Conservation (phyloP, 176 grass and related monocot genomes). For the Poa pratensis region DNA sequence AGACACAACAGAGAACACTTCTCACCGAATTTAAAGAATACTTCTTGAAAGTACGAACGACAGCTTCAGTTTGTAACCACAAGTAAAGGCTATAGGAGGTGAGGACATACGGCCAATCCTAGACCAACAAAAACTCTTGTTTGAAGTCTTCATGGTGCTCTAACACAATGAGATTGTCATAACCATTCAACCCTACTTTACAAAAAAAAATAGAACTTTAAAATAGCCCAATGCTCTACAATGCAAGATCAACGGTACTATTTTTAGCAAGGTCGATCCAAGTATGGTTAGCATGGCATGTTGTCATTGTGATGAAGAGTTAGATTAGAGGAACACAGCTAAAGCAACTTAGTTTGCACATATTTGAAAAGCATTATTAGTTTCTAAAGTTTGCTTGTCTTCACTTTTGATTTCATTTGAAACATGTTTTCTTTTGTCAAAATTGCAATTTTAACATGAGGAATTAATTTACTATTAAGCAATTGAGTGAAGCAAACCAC, state of each 20-base stretch:
- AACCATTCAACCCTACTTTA: neutral
- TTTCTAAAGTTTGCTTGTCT: conserved; percentile 4
- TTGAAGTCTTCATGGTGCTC: neutral
- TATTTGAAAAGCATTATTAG: neutral
- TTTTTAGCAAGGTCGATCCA: conserved; percentile 3
- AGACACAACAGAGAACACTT: neutral
- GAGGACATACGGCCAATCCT: neutral
- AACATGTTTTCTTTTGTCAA: neutral
- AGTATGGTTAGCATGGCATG: conserved; percentile 25
- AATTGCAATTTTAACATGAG: neutral
- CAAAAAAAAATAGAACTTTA: neutral
- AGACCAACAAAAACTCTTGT: neutral
- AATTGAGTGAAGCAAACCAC: no score
- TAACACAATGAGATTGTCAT: neutral
- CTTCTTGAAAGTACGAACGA: conserved; percentile 8
- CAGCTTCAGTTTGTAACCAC: neutral
- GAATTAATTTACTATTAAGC: neutral
- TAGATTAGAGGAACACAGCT: conserved; percentile 9
- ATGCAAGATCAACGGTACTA: conserved; percentile 13
- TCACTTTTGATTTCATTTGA: neutral
- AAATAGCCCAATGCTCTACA: neutral
- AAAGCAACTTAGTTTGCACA: conserved; percentile 2
- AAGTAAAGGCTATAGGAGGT: conserved; percentile 20
- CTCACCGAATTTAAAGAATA: neutral
- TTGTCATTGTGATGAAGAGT: conserved; percentile 7